Base-by-base conservation (phyloP, 2,329 filamentous ascomycete species). In the Fusarium sp. region DNA sequence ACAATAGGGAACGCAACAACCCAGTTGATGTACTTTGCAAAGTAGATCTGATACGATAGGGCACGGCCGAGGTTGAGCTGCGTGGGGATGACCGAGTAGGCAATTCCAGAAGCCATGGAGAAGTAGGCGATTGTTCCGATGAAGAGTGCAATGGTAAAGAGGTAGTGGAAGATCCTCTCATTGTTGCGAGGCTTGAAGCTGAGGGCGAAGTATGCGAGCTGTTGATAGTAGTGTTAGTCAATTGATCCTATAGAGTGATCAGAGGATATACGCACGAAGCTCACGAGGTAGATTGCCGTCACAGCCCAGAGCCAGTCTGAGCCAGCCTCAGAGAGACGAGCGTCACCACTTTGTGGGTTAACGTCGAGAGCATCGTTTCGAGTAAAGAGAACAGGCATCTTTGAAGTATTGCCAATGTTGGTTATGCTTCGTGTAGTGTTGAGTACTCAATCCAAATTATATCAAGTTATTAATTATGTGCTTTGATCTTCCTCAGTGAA, bases 281-380 rank as follows among this genome's bases (percentile, higher is more conserved):
- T 77, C 17, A 86, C 22, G 7, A 76, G 61, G 67, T 83, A 86
- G 71, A 87, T 52, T 56, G 84, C 83, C 7, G 81, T 82, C n/a
- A 85, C 83, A 32, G 85, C 79, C 81, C 82, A 87, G 14, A 87
- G 79, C 85, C 85, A 88, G 78, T 85, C 76, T 41, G 84, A 86
- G 55, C 85, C 86, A 56, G 83, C 75, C 2, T 75, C 75, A 1
- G 80, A 79, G 20, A 86, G 78, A 19, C 81, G 74, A 40, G 76
- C 72, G 19, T 78, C 76, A 10, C 81, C 81, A 4, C 62, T 65
- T 0, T 81, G 78, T 4, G 83, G 83, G 77, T 87, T 85, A 75
- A 80, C 72, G 33, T 76, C 63, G 37, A 87, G 77, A 22, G 83
- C 84, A 44, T 83, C 77, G 75, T 87, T 86, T 43, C 79, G 75